phyloP scores from a whole-genome alignment of 331 rosid genomes.

The Cydonia oblonga region DNA sequence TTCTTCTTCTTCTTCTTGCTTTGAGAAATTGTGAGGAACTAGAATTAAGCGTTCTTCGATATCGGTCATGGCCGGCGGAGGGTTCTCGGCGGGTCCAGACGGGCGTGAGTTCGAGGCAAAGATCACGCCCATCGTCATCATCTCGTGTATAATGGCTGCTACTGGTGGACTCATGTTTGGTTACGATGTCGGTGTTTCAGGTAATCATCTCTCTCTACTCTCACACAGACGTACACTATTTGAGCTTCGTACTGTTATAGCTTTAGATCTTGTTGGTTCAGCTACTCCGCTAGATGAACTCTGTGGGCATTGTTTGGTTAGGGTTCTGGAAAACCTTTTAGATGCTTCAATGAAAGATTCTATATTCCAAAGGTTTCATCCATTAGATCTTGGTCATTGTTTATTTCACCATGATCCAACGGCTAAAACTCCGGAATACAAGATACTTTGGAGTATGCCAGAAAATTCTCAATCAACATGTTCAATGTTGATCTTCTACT shows the following conservation, averaged over 20 bases:
- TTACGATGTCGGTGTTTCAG: constrained; percentile 70
- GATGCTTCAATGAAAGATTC: neutral
- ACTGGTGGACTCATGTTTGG: constrained; percentile 95
- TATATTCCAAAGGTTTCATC: neutral
- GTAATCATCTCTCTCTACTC: constrained; percentile 17
- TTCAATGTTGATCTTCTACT: neutral
- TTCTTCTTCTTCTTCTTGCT: neutral
- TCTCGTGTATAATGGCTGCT: constrained; percentile 78
- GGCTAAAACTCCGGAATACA: neutral
- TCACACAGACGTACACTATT: neutral
- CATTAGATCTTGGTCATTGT: neutral
- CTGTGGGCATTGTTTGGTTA: neutral
- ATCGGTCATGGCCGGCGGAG: constrained; percentile 53
- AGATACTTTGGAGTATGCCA: neutral
- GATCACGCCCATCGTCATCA: constrained; percentile 65
- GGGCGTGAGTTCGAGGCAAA: constrained; percentile 54
- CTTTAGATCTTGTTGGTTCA: neutral
- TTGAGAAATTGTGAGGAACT: neutral
- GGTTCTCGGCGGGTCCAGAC: constrained; percentile 15
- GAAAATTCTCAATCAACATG: neutral
- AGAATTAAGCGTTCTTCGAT: neutral
- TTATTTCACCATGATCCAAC: neutral
- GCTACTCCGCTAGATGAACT: neutral
- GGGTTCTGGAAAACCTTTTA: neutral
- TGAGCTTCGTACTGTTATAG: neutral